phyloP scores from a whole-genome alignment of 441 rosid genomes.

The Macaranga tanarius region DNA sequence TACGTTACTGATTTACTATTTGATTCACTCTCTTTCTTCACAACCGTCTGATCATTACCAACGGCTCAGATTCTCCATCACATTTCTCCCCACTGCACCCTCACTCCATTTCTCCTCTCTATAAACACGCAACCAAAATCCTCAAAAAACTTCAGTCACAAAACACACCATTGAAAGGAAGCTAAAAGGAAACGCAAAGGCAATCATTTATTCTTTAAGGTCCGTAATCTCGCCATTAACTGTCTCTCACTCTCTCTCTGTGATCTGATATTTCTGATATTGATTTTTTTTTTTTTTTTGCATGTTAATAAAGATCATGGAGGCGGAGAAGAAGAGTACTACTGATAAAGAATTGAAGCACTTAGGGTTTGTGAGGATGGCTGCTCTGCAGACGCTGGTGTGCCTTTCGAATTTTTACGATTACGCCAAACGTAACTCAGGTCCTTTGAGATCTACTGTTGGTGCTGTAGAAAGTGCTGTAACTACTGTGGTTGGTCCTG shows the following conservation, averaged over 20 bases:
- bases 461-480: constrained; percentile 67
- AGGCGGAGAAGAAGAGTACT: constrained; percentile 38
- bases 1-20: neutral
- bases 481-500: constrained; percentile 64
- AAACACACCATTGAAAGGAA: neutral
- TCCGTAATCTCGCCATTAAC: no score
- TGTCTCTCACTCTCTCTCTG: no score
- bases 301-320: constrained; percentile 33
- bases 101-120: neutral
- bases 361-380: constrained; percentile 57
- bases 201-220: no score
- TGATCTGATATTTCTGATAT: neutral
- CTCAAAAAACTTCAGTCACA: constrained; percentile 1
- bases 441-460: constrained; percentile 67
- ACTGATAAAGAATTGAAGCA: constrained; percentile 47
- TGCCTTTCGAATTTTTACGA: constrained; percentile 59
- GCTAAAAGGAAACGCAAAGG: neutral
- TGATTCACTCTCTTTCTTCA: constrained; percentile 15
- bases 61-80: constrained; percentile 23
- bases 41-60: constrained; percentile 39
- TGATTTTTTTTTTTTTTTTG: no score
- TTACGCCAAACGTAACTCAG: constrained; percentile 74
- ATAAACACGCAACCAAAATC: neutral
- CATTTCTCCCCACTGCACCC: neutral
- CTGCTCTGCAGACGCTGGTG: constrained; percentile 51